Conservation (phyloP, 75 land plant genomes). For the Sequoia sempervirens region DNA sequence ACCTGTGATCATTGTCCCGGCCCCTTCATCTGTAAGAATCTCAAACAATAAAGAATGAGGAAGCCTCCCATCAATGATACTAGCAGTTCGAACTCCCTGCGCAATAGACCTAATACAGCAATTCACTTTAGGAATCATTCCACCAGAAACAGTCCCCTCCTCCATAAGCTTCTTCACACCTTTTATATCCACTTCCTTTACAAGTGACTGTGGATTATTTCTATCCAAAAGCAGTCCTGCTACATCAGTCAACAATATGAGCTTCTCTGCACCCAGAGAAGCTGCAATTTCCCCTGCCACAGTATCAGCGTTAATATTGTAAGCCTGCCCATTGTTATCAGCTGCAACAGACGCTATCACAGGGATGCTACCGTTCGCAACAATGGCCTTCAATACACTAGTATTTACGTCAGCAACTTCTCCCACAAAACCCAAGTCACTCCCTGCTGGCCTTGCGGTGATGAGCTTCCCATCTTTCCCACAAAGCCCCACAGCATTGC, state of each 20-base stretch:
- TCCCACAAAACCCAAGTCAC: slow-evolving; percentile 79
- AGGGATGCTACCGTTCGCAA: slow-evolving; percentile 59
- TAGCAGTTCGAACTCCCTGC: slow-evolving; percentile 84
- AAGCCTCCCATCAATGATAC: slow-evolving; percentile 85
- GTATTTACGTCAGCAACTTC: slow-evolving; percentile 72
- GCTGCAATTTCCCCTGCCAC: slow-evolving; percentile 96
- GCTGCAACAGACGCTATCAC: slow-evolving; percentile 95
- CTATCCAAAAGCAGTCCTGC: slow-evolving; percentile 63
- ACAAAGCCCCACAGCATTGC: slow-evolving; percentile 76
- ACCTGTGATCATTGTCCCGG: slow-evolving; percentile 91
- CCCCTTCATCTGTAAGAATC: slow-evolving; percentile 90
- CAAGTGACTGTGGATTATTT: slow-evolving; percentile 57
- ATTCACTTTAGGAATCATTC: slow-evolving; percentile 95
- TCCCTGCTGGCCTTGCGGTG: slow-evolving; percentile 70
- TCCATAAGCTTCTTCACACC: slow-evolving; percentile 68
- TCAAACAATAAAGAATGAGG: slow-evolving; percentile 81
- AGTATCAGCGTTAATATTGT: slow-evolving; percentile 92
- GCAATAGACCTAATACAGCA: slow-evolving; percentile 79
- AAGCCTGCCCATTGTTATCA: slow-evolving; percentile 66
- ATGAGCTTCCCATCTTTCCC: slow-evolving; percentile 82
- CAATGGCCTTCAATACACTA: slow-evolving; percentile 37
- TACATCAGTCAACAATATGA: slow-evolving; percentile 92
- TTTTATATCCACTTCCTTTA: slow-evolving; percentile 70
- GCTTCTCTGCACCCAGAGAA: slow-evolving; percentile 89
- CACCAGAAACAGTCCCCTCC: slow-evolving; percentile 79